Conservation (phyloP, 78 protist genomes). For the Dictyostelium intermedium region DNA sequence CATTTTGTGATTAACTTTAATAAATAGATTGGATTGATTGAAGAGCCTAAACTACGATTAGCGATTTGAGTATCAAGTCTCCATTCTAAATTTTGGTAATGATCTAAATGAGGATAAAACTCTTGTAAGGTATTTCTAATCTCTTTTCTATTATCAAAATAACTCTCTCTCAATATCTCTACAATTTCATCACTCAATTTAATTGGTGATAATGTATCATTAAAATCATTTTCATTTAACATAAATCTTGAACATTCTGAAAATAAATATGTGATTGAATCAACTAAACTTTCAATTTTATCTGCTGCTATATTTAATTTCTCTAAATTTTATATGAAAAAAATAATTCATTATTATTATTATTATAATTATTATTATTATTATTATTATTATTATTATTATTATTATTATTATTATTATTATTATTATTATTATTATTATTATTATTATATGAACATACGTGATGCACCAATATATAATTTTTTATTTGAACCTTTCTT, state of each 20-base stretch:
- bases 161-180: slow-evolving; percentile 28
- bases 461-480: slow-evolving; percentile 68
- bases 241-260: slow-evolving; percentile 63
- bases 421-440: not conserved
- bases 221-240: slow-evolving; percentile 68
- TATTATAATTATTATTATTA: not conserved
- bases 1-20: slow-evolving; percentile 32
- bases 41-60: slow-evolving; percentile 55
- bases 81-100: slow-evolving; percentile 73
- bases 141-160: slow-evolving; percentile 56
- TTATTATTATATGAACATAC: slow-evolving; percentile 21
- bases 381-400: not conserved
- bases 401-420: not conserved
- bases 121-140: slow-evolving; percentile 67
- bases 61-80: slow-evolving; percentile 78
- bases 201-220: slow-evolving; percentile 20
- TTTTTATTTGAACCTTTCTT: slow-evolving; percentile 70
- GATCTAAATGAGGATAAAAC: slow-evolving; percentile 72
- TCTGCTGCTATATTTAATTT: slow-evolving; percentile 55
- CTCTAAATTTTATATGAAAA: not conserved
- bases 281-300: slow-evolving; percentile 48
- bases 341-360: not conserved
- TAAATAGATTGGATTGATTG: slow-evolving; percentile 67
- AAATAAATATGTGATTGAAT: slow-evolving; percentile 47
- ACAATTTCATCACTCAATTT: slow-evolving; percentile 17